Evolutionary conservation across 352 stramenopile species (phyloP).

Genomic region (Thalassiosira hispida): DNA sequence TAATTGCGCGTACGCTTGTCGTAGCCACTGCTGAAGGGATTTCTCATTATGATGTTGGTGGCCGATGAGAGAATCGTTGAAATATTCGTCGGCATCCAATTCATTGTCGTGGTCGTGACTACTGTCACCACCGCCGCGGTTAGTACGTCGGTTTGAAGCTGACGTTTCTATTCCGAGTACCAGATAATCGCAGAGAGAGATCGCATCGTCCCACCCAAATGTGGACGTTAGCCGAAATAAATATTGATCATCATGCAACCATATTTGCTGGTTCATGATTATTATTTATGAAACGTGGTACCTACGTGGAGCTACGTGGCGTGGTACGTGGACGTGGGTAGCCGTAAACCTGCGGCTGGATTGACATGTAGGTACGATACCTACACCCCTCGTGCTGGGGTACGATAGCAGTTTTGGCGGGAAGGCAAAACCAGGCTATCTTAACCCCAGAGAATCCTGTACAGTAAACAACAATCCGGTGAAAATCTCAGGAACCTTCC

Average conservation of each 20-base stretch:
- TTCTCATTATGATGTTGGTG: background rate
- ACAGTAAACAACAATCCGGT: no score
- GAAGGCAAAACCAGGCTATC: no score
- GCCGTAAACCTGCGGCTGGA: no score
- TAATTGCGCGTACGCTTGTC: conserved; percentile 16
- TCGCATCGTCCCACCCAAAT: conserved; percentile 44
- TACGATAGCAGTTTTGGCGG: no score
- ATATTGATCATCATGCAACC: conserved; percentile 37
- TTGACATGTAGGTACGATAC: no score
- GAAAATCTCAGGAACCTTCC: no score
- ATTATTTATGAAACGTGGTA: no score
- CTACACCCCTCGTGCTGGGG: no score
- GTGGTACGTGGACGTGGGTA: no score
- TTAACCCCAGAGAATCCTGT: no score
- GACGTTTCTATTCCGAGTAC: conserved; percentile 17
- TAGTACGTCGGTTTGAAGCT: background rate
- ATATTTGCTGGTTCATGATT: background rate
- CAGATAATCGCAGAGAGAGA: conserved; percentile 23
- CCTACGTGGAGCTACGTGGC: no score
- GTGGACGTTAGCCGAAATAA: conserved; percentile 46
- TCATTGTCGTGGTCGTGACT: background rate
- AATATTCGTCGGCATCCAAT: conserved; percentile 5
- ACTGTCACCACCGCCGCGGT: background rate
- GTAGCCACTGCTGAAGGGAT: conserved; percentile 21
- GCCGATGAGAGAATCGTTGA: background rate